These are phyloP conservation scores for Acorus gramineus DNA, from an alignment of 106 monocot genomes.

Conservation along the genomic window DNA sequence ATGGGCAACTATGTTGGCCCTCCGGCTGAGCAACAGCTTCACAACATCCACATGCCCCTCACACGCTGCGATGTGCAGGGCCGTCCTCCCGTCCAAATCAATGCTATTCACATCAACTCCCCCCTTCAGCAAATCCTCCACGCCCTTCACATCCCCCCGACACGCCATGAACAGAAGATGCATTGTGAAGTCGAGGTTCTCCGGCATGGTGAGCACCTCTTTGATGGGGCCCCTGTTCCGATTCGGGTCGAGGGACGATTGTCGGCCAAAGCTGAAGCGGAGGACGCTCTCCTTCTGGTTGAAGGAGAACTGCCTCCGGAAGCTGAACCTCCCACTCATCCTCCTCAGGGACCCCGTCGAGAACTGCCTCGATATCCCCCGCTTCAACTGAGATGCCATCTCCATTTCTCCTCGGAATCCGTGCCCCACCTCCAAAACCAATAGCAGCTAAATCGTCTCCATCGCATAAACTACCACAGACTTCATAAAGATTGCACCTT, in stretches of 20 bases:
- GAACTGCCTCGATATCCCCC: constrained; percentile 66
- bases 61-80: background rate
- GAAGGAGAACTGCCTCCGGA: constrained; percentile 66
- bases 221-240: constrained; percentile 18
- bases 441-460: too few relatives aligned
- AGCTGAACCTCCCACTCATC: constrained; percentile 29
- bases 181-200: constrained; percentile 86
- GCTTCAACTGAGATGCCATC: constrained; percentile 35
- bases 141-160: constrained; percentile 55
- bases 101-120: constrained; percentile 89
- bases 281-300: constrained; percentile 14
- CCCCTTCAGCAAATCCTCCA: constrained; percentile 56
- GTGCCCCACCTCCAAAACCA: too few relatives aligned
- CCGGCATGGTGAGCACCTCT: constrained; percentile 59
- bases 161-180: constrained; percentile 77
- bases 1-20: too few relatives aligned
- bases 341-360: constrained; percentile 37
- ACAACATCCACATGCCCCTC: too few relatives aligned
- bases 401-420: constrained; percentile 25
- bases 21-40: too few relatives aligned
- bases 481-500: too few relatives aligned
- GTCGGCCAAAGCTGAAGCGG: constrained; percentile 49
- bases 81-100: constrained; percentile 90
- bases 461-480: too few relatives aligned
- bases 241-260: constrained; percentile 71